Evolutionary conservation across 2,329 filamentous ascomycete genomes (phyloP), one percentile per base, ranked within the genome.

Genomic region (Coniosporium tulheliwenetii): DNA sequence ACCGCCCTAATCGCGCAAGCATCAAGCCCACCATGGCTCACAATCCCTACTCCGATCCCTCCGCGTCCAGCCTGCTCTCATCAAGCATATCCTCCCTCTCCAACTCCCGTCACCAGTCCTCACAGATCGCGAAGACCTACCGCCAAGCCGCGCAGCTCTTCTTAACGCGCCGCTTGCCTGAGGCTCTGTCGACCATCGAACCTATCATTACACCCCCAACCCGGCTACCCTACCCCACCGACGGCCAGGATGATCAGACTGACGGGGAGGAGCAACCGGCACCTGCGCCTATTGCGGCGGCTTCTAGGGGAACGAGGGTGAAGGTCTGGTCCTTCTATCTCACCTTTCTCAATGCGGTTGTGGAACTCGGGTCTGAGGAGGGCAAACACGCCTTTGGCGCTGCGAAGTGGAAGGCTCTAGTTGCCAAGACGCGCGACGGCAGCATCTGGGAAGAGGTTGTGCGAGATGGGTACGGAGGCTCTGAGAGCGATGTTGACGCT

Each of bases 311-410:
- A 30, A 91, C 85, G 43, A 72, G 87, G 48, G 81, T 94, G 59
- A 98, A 96, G 62, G 81, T 96, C 47, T 98, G 91, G 91, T 94
- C 86, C 60, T 71, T 98, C 52, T 98, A 96, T 58, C 73, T 96
- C 48, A 94, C 87, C 13, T 81, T 95, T 39, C 69, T 96, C 46
- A 94, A 95, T 64, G 82, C 85, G 33, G 81, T 95, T 47, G 69
- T 93, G 31, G 89, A 96, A 54, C 69, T 96, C 55, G 85, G 86
- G 42, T 71, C 83, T 1, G 85, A 94, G 49, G 87, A 95, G 59
- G 91, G 89, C 39, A 94, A 91, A 65, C 75, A 80, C 39, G 74
- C 80, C 10, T 93, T 96, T 63, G 91, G 91, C 3, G 78, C 77
- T 40, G 77, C 83, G 53, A 79, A 85, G 57, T 98, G 87, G 84